Evolutionary conservation across 2,329 filamentous ascomycete species (phyloP), one percentile per base, ranked within the genome.

Genomic region (Fusarium annulatum): DNA sequence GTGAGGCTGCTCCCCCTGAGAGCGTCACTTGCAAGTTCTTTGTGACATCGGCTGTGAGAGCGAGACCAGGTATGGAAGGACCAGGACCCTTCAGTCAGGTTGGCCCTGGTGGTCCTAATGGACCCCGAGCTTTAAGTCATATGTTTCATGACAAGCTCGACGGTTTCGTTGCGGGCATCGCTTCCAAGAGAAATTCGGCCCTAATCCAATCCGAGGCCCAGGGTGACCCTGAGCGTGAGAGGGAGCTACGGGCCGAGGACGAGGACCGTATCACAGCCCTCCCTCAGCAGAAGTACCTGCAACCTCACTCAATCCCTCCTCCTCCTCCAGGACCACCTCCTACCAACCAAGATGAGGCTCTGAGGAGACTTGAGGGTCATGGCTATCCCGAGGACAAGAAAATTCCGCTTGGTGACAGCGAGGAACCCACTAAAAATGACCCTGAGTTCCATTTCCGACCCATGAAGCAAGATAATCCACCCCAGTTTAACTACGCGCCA

Each of bases 21-120:
- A 93, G 93, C 36, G 93, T 98, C 14, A 94, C 93, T 30, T 98
- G 95, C 85, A 95, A 97, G 81, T 98, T 98, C 86, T 98, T 94
- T 83, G 93, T 98, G 74, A 98, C 96, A 0, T 90, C 92, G 2
- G 89, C 94, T 12, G 82, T 83, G 21, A 78, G 82, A 12, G 74
- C 81, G 39, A 79, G 82, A 28, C 71, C 79, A 52, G 78, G 77
- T 11, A 74, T 80, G 46, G 80, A 80, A 45, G 85, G 83, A 80
- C 86, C 84, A 79, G 90, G 82, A 65, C 86, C 90, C 59, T 75
- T 80, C 43, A 67, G 53, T 39, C 77, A 78, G 42, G 75, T 61
- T 4, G 62, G 71, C 8, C 77, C 76, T 33, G 69, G 46, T 30
- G 69, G 74, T 3, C 75, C 75, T 18, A 64, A 75, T 11, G 76